Percentiles rank a stretch among this genome's conserved stretches.
Evolutionary conservation across 768 basidiomycete genomes (phyloP).

Genomic region (Xanthoconium purpureum): DNA sequence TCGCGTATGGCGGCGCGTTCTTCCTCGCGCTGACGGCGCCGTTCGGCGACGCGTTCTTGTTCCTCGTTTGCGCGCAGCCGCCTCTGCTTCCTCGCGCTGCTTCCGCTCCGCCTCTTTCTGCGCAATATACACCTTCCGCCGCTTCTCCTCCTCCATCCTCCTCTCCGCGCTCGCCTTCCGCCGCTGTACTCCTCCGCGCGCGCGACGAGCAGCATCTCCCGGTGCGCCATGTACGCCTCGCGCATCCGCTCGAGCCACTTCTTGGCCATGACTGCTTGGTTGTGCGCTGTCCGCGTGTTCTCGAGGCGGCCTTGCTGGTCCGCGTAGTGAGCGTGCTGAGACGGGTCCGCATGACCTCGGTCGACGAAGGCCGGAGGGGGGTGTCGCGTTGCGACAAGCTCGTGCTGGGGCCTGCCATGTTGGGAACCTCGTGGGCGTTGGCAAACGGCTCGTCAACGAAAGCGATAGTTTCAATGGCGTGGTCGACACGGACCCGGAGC

Average conservation of each 20-base stretch:
- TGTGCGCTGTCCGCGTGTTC: constrained; percentile 51
- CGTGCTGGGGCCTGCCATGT: constrained; percentile 20
- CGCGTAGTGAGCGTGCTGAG: constrained; percentile 81
- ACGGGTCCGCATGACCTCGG: constrained; percentile 73
- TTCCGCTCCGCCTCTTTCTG: neutral
- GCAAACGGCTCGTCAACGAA: constrained; percentile 80
- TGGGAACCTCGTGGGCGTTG: constrained; percentile 32
- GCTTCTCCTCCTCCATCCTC: too few relatives aligned
- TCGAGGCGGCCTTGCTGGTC: constrained; percentile 72
- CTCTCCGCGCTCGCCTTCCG: constrained; percentile 11
- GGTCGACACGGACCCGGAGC: constrained; percentile 83
- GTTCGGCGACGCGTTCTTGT: too few relatives aligned
- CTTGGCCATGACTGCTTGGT: too few relatives aligned
- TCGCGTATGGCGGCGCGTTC: constrained; percentile 53
- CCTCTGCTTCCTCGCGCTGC: constrained; percentile 7
- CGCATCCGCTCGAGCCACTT: too few relatives aligned
- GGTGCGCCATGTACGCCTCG: too few relatives aligned
- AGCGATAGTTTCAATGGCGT: constrained; percentile 77
- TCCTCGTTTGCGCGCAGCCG: neutral
- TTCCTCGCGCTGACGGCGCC: constrained; percentile 40
- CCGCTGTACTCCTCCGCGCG: constrained; percentile 19
- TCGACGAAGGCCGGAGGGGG: constrained; percentile 66
- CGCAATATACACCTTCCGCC: too few relatives aligned
- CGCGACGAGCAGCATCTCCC: too few relatives aligned
- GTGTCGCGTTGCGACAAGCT: constrained; percentile 32